Evolutionary conservation across 2,329 filamentous ascomycete species (phyloP), one percentile per base, ranked within the genome.

Genomic region (Colletotrichum brevisporum): DNA sequence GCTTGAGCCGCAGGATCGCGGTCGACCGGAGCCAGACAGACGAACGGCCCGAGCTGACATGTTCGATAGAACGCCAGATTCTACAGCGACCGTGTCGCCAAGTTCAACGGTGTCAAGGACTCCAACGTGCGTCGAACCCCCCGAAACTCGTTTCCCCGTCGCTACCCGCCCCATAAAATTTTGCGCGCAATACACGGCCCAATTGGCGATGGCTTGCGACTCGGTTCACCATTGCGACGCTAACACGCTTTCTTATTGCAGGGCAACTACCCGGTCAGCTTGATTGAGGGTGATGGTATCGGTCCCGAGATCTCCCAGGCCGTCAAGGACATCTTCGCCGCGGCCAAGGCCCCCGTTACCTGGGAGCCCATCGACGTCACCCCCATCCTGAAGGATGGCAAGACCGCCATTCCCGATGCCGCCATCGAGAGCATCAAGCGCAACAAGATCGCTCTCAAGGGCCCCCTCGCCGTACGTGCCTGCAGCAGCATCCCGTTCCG

Each of bases 201-300:
- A 83, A 63, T 67, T 54, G 50, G 67, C 69, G 24, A 26, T 47
- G 41, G 39, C 41, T 36, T 24, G 43, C 51, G n/a, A 63, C 27
- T 18, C 13, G 13, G 15, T 13, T 51, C 3, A 10, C 24, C 4
- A 41, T 15, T 26, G 21, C 56, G 36, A 72, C 45, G 69, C 74
- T 71, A 66, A 67, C 60, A 62, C 70, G 65, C 76, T 36, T 4
- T 79, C 79, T 67, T 69, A 54, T 67, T 15, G 45, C 77, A 97
- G 94, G 96, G 96, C 79, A 96, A 96, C 84, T 99, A 92, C 89
- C 93, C 93, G 67, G 96, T 99, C 78, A 95, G 94, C 77, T 88
- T 99, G 84, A 99, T 99, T 75, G 97, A 99, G 89, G 96, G 97
- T 84, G 97, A 99, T 80, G 96, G 96, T 81, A 99, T 99, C 81